Percentiles rank a stretch among this genome's conserved stretches.
These are phyloP conservation scores for Sordariomycetes sp. DNA, from an alignment of 2,329 filamentous ascomycete species.

Conservation along the genomic window DNA sequence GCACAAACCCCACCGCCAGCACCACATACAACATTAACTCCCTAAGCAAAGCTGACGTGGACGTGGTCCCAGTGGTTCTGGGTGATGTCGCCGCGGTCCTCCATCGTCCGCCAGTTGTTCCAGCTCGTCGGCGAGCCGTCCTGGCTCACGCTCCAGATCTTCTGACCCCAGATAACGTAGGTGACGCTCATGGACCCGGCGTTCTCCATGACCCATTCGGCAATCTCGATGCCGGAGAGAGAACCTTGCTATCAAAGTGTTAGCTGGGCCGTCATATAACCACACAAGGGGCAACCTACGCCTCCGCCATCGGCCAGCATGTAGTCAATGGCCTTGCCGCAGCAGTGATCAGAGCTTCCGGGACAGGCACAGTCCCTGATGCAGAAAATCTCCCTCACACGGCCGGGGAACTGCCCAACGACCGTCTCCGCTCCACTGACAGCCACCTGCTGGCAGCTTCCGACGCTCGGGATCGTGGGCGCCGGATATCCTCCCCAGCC, in stretches of 20 bases:
- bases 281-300: constrained; percentile 16
- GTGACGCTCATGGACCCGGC: constrained; percentile 28
- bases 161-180: constrained; percentile 41
- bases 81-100: constrained; percentile 28
- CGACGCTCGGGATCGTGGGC: constrained; percentile 22
- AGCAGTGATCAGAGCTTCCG: constrained; percentile 25
- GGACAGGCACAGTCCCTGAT: constrained; percentile 21
- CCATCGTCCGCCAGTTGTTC: constrained; percentile 31
- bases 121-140: constrained; percentile 23
- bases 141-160: constrained; percentile 30
- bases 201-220: constrained; percentile 39
- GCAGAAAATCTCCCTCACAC: constrained; percentile 23
- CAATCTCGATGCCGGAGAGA: constrained; percentile 29
- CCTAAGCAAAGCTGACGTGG: constrained; percentile 18
- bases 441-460: constrained; percentile 24
- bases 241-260: constrained; percentile 18
- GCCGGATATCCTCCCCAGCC: constrained; percentile 25
- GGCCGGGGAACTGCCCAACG: constrained; percentile 23
- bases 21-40: too few relatives aligned
- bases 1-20: too few relatives aligned
- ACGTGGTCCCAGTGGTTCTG: constrained; percentile 32
- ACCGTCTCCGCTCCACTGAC: constrained; percentile 23
- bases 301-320: constrained; percentile 27
- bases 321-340: constrained; percentile 25
- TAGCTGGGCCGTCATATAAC: not conserved